Base-by-base conservation (phyloP, 139 green algal genomes). In the Micractinium sp. region DNA sequence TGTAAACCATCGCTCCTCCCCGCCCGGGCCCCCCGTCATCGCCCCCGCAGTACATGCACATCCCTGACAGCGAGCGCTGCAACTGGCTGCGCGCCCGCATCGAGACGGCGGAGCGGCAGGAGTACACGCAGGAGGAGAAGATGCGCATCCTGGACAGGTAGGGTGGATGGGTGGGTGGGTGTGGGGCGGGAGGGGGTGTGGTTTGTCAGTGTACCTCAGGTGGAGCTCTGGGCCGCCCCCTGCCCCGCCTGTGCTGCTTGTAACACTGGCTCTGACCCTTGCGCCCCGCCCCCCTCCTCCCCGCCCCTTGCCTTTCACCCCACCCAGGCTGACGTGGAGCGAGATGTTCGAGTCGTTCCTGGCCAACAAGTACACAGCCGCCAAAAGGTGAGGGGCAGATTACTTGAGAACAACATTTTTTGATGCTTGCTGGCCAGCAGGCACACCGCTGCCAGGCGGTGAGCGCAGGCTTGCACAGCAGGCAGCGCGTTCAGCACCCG, bases 341-440 rank as follows among this genome's bases (percentile, higher is more conserved):
- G 96, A 98, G 79, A 96, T 97, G 91, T 99, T 99, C 87, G 98
- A 99, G 95, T 97, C 92, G 36, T 99, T 99, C 93, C 92, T 99
- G 81, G 96, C 96, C 53, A 98, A 98, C 91, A 99, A 99, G 95
- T 97, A 94, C 86, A 93, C 95, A n/a, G 96, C 96, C 0, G 96
- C 96, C 74, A 98, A 98, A 95, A 91, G 96, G 53, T 86, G 81
- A 47, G 81, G 20, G 47, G 47, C 47, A 56, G 7, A 56, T 56
- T n/a, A n/a, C n/a, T n/a, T n/a, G n/a, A n/a, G n/a, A n/a, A n/a
- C n/a, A n/a, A n/a, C n/a, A n/a, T n/a, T n/a, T n/a, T n/a, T n/a
- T n/a, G n/a, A n/a, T n/a, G n/a, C n/a, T n/a, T n/a, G n/a, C n/a
- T n/a, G n/a, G n/a, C n/a, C n/a, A n/a, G n/a, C n/a, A n/a, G n/a